Conservation (phyloP, 371 early-diverging fungal genomes). For the Mucor circinelloides region DNA sequence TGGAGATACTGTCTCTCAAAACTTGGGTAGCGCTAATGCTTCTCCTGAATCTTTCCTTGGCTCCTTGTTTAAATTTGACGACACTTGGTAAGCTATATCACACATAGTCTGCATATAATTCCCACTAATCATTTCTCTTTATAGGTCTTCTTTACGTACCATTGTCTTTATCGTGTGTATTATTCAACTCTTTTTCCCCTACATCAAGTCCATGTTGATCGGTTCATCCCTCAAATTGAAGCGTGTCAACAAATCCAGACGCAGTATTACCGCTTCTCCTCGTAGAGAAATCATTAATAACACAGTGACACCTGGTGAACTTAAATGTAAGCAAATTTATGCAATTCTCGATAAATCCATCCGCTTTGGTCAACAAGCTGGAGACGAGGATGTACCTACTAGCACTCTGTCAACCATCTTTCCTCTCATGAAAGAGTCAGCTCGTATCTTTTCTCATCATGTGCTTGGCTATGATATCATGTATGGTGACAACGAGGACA, state of each 20-base stretch:
- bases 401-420: conserved; percentile 17
- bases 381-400: conserved; percentile 31
- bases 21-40: background rate
- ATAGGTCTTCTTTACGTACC: conserved; percentile 33
- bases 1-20: conserved; percentile 2
- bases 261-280: background rate
- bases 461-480: conserved; percentile 44
- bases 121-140: background rate
- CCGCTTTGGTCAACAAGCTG: conserved; percentile 16
- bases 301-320: conserved; percentile 42
- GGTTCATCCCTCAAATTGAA: conserved; percentile 27
- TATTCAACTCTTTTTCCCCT: conserved; percentile 37
- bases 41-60: conserved; percentile 8
- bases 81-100: conserved; percentile 27
- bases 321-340: conserved; percentile 46
- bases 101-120: background rate
- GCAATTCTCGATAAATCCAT: conserved; percentile 26
- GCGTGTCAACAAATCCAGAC: conserved; percentile 28
- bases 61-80: conserved; percentile 19
- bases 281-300: conserved; percentile 3
- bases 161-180: conserved; percentile 36
- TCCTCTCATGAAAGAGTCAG: conserved; percentile 28
- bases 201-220: conserved; percentile 23
- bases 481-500: conserved; percentile 16
- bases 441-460: conserved; percentile 34